A percentile compares a stretch with the other conserved stretches of the same genome.
Conservation (phyloP, 805 yeast species). For the Saturnispora serradocipensis region DNA sequence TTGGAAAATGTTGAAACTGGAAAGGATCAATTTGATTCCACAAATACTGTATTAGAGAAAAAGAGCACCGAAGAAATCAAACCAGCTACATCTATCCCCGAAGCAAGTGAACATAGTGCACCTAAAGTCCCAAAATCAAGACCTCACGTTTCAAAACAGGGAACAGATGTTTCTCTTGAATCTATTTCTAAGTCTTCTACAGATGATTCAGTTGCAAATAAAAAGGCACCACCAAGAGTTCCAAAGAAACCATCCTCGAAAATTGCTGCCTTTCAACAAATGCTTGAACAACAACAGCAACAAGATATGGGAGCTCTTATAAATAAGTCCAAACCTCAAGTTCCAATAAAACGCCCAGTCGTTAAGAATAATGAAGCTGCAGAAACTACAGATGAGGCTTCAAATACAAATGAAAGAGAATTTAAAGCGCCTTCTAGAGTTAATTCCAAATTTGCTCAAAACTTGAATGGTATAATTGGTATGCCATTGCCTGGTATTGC, state of each 20-base stretch:
- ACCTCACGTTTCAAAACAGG: background rate
- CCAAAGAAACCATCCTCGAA: conserved; percentile 73
- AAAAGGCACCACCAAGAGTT: conserved; percentile 49
- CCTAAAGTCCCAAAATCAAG: conserved; percentile 10
- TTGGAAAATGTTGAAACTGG: background rate
- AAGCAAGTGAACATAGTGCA: background rate
- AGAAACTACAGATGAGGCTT: background rate
- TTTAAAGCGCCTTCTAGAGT: conserved; percentile 6
- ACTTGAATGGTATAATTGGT: conserved; percentile 47
- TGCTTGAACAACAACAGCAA: conserved; percentile 47
- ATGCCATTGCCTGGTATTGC: conserved; percentile 47
- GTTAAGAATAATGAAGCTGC: background rate
- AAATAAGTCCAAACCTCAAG: conserved; percentile 14
- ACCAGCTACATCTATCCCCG: background rate
- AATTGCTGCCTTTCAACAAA: conserved; percentile 75
- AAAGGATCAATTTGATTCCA: background rate
- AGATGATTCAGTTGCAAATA: background rate
- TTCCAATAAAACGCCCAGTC: conserved; percentile 19
- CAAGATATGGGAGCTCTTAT: conserved; percentile 24
- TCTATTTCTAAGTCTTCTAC: background rate
- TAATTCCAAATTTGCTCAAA: conserved; percentile 42
- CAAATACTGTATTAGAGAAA: background rate
- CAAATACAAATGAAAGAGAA: background rate
- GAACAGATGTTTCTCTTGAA: background rate
- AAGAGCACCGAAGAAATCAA: background rate